A percentile compares a stretch with the other conserved stretches of the same genome.
These are phyloP conservation scores for Eimeria necatrix DNA, from an alignment of 169 alveolate species.

Conservation along the genomic window DNA sequence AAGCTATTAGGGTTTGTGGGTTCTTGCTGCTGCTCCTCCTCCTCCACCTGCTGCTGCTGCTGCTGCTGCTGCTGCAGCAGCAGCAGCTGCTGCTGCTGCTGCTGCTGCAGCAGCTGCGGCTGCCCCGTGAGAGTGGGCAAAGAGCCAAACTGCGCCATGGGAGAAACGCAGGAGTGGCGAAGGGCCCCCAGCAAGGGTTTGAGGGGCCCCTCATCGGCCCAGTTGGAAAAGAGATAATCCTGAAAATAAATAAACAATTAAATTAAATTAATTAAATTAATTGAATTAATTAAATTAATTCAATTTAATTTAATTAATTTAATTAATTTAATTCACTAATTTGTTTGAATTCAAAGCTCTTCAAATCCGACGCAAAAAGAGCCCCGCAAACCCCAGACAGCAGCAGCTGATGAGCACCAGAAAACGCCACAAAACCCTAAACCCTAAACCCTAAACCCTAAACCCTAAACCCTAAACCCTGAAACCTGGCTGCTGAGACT, in stretches of 20 bases:
- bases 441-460: no score
- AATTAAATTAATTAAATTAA: no score
- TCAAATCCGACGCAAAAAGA: no score
- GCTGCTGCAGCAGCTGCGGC: background rate
- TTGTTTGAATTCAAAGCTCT: no score
- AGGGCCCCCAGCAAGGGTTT: constrained; percentile 25
- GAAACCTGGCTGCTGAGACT: no score
- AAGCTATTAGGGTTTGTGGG: constrained; percentile 2
- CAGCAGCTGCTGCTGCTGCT: constrained; percentile 20
- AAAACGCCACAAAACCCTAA: no score
- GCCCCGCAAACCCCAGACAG: no score
- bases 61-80: constrained; percentile 29
- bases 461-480: no score
- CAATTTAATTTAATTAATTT: no score
- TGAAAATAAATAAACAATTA: background rate
- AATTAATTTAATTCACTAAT: no score
- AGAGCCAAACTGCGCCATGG: background rate
- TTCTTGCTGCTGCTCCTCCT: background rate
- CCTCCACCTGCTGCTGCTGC: background rate
- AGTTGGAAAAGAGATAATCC: background rate
- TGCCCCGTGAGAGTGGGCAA: constrained; percentile 25
- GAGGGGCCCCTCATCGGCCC: background rate
- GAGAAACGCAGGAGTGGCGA: background rate
- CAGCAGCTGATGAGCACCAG: no score
- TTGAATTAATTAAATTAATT: no score